phyloP scores from a whole-genome alignment of 2,329 filamentous ascomycete genomes.

The Leptographium galeiforme region DNA sequence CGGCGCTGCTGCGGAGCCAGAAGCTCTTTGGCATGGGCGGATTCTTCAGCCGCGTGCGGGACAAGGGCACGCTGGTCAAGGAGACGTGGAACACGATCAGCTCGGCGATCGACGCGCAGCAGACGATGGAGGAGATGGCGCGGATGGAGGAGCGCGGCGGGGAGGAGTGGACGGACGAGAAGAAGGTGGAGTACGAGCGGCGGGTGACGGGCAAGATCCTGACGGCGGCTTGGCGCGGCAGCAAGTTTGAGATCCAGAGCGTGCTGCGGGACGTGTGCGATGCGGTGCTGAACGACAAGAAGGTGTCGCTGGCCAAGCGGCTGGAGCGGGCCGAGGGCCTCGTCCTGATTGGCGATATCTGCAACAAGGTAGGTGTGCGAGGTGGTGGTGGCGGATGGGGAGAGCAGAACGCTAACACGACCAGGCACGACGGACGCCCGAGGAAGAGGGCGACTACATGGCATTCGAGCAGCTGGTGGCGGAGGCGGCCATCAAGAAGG shows the following conservation, averaged over 20 bases:
- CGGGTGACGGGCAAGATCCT: constrained; percentile 96
- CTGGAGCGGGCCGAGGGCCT: constrained; percentile 84
- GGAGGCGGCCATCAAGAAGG: constrained; percentile 91
- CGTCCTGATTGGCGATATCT: constrained; percentile 78
- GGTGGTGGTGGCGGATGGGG: not conserved
- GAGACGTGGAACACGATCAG: constrained; percentile 98
- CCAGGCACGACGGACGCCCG: constrained; percentile 75
- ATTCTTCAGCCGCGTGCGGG: constrained; percentile 86
- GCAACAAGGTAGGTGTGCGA: constrained; percentile 54
- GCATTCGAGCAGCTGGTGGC: constrained; percentile 97
- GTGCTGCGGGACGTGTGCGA: constrained; percentile 93
- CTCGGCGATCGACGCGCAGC: constrained; percentile 90
- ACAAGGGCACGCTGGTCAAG: constrained; percentile 93
- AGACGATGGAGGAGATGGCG: constrained; percentile 99
- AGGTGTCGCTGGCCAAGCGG: constrained; percentile 69
- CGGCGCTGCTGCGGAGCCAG: constrained; percentile 79
- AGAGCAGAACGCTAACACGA: constrained; percentile 2
- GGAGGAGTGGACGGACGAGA: constrained; percentile 97
- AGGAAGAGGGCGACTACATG: constrained; percentile 98
- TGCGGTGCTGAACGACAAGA: constrained; percentile 64
- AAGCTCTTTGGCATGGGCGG: constrained; percentile 94
- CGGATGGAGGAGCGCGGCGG: constrained; percentile 88
- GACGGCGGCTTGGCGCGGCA: constrained; percentile 88
- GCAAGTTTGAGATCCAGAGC: constrained; percentile 95
- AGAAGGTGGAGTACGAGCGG: constrained; percentile 88